Base-by-base conservation (phyloP, 164 flowering plant genomes). In the Houttuynia cordata region DNA sequence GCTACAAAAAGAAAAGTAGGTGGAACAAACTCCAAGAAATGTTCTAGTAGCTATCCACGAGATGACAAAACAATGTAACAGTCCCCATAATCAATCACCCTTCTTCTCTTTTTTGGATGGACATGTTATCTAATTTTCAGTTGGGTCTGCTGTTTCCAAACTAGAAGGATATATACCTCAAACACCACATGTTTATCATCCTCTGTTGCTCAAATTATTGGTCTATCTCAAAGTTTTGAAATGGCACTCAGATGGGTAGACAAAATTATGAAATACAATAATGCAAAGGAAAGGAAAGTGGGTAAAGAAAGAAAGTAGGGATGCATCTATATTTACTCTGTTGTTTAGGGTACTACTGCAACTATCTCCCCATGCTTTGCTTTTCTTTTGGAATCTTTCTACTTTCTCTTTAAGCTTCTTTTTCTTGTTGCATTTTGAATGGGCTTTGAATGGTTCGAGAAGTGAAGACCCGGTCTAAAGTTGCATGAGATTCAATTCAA, bases 391-490 rank as follows among this genome's bases (percentile, higher is more conserved):
- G 49, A 45, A 45, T 57, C 67, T 61, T 64, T 62, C 47, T 64
- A 24, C 45, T 62, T 59, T 69, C 51, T 22, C 63, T 66, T 57
- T 63, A 53, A 53, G 47, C 62, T 56, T 61, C 57, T 69, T 64
- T 71, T 60, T n/a, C 45, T 62, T 53, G 60, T 53, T 67, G 57
- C 51, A 57, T 30, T 30, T 30, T 30, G 37, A 30, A 30, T 30
- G 68, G 23, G 13, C 60, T 70, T 73, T 64, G 68, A 61, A 61
- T 67, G 51, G 49, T 67, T 62, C 73, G 68, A 67, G 71, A 64
- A 62, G 67, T 70, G 69, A 63, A 68, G 72, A 68, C 65, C 64
- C 40, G 69, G 76, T 69, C 70, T 63, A 73, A 68, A 73, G 76
- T 60, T 42, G 51, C 53, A 25, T 24, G 51, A 62, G 41, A 60